Percentiles rank a stretch among this genome's conserved stretches.
These are phyloP conservation scores for Phaeosphaeriaceae sp. DNA, from an alignment of 2,329 filamentous ascomycete genomes.

Conservation along the genomic window DNA sequence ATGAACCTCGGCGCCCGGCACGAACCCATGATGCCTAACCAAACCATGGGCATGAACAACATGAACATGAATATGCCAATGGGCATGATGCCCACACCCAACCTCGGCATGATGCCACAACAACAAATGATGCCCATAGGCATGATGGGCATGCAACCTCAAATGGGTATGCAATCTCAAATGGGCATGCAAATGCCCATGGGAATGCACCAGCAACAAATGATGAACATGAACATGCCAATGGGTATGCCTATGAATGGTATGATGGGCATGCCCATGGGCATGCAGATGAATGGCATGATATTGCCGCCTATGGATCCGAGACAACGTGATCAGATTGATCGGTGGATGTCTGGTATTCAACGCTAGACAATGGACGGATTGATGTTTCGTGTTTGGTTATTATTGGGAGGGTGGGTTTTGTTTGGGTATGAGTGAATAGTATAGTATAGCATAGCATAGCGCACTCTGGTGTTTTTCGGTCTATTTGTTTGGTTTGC, in stretches of 20 bases:
- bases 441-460: no score
- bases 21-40: slow-evolving; percentile 14
- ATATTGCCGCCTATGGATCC: slow-evolving; percentile 50
- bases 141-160: slow-evolving; percentile 15
- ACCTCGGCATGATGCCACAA: slow-evolving; percentile 2
- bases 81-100: slow-evolving; percentile 6
- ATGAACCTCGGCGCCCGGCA: background rate
- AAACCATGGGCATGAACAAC: slow-evolving; percentile 14
- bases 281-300: slow-evolving; percentile 33
- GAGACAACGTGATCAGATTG: slow-evolving; percentile 62
- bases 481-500: no score
- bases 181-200: slow-evolving; percentile 25
- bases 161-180: slow-evolving; percentile 23
- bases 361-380: slow-evolving; percentile 18
- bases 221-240: slow-evolving; percentile 14
- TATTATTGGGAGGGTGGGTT: no score
- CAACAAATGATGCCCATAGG: slow-evolving; percentile 9
- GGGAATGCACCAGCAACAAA: slow-evolving; percentile 5
- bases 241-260: slow-evolving; percentile 23
- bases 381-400: no score
- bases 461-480: no score
- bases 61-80: slow-evolving; percentile 22
- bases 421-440: no score
- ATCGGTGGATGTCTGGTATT: slow-evolving; percentile 63
- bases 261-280: slow-evolving; percentile 27